A percentile compares a stretch with the other conserved stretches of the same genome.
Conservation (phyloP, 2,329 filamentous ascomycete genomes). For the Fusarium continuum region DNA sequence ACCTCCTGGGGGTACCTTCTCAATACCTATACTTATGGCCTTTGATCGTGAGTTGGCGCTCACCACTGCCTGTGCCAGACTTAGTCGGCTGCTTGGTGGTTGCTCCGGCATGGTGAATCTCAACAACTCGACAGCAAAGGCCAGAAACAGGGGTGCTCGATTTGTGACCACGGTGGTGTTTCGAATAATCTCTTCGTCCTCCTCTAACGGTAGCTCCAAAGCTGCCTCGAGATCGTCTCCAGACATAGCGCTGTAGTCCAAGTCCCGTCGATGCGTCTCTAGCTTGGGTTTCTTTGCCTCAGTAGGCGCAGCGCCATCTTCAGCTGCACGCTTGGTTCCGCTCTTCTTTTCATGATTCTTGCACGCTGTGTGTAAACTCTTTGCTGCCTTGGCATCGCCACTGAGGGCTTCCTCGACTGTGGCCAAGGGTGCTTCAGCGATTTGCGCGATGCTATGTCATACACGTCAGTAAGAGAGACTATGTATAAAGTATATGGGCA, state of each 20-base stretch:
- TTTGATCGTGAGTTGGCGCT: conserved; percentile 82
- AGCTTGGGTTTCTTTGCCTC: conserved; percentile 47
- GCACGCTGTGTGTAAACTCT: conserved; percentile 62
- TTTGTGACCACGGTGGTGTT: conserved; percentile 74
- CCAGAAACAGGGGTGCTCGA: conserved; percentile 81
- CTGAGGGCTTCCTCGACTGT: conserved; percentile 57
- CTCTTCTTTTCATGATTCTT: conserved; percentile 59
- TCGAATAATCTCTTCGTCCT: conserved; percentile 68
- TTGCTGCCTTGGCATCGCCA: conserved; percentile 59
- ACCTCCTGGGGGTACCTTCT: conserved; percentile 70
- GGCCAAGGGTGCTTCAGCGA: conserved; percentile 59
- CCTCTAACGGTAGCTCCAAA: conserved; percentile 65
- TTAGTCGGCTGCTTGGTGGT: conserved; percentile 82
- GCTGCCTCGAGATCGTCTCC: conserved; percentile 70
- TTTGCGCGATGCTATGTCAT: conserved; percentile 60
- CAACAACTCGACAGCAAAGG: conserved; percentile 78
- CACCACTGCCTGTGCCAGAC: conserved; percentile 83
- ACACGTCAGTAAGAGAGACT: background rate
- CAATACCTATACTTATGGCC: conserved; percentile 77
- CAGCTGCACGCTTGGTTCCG: conserved; percentile 45
- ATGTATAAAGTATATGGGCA: too few species aligned
- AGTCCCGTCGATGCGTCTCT: conserved; percentile 47
- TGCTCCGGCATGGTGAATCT: conserved; percentile 87
- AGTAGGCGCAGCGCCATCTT: conserved; percentile 16
- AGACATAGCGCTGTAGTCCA: conserved; percentile 54